A percentile compares a stretch with the other conserved stretches of the same genome.
These are phyloP conservation scores for Collybia mongolica DNA, from an alignment of 768 basidiomycete species.

Conservation along the genomic window DNA sequence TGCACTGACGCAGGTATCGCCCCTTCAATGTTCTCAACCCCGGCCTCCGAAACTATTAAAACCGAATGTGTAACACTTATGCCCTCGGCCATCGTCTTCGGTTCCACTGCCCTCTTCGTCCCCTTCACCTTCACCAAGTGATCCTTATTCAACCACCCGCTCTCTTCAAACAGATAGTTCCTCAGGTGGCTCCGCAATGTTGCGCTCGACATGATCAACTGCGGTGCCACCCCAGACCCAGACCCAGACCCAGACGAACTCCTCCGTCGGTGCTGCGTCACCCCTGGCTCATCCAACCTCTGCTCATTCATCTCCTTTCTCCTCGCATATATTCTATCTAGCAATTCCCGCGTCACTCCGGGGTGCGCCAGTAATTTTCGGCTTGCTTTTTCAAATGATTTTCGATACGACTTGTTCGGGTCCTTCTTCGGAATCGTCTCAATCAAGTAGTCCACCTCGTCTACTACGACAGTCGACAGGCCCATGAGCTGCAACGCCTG, in stretches of 20 bases:
- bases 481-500: slow-evolving; percentile 41
- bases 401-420: slow-evolving; percentile 33
- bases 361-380: slow-evolving; percentile 52
- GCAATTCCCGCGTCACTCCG: slow-evolving; percentile 54
- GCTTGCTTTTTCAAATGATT: slow-evolving; percentile 33
- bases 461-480: slow-evolving; percentile 63
- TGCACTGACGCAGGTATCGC: slow-evolving; percentile 25
- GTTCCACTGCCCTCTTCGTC: slow-evolving; percentile 4
- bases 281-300: slow-evolving; percentile 21
- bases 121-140: slow-evolving; percentile 40
- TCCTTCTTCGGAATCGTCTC: slow-evolving; percentile 46
- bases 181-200: slow-evolving; percentile 59
- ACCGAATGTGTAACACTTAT: slow-evolving; percentile 47
- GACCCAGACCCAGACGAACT: slow-evolving; percentile 4
- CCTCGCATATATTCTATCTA: slow-evolving; percentile 53
- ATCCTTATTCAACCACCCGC: slow-evolving; percentile 54
- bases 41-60: slow-evolving; percentile 56
- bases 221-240: slow-evolving; percentile 34
- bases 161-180: slow-evolving; percentile 52
- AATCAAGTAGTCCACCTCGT: slow-evolving; percentile 76
- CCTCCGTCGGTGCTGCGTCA: slow-evolving; percentile 14
- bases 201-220: slow-evolving; percentile 69
- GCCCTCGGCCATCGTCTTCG: slow-evolving; percentile 1
- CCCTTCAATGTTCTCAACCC: slow-evolving; percentile 55
- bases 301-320: slow-evolving; percentile 27